phyloP scores from a whole-genome alignment of 371 early-diverging fungal species.

The Syncephalis fuscata region DNA sequence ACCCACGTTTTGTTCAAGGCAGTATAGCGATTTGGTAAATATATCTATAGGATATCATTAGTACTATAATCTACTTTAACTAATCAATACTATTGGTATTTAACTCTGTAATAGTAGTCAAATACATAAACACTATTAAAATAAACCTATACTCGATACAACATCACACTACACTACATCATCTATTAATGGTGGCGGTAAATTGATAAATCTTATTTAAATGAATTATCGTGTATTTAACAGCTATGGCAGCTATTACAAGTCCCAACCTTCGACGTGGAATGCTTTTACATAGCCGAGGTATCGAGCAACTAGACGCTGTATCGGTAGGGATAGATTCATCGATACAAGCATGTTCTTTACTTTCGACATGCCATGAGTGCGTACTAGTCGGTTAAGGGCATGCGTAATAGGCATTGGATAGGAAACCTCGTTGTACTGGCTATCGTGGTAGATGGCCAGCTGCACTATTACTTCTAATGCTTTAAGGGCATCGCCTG shows the following conservation, averaged over 20 bases:
- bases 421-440: slow-evolving; percentile 75
- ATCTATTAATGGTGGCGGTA: too few species aligned
- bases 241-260: slow-evolving; percentile 22
- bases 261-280: slow-evolving; percentile 58
- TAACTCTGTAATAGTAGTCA: too few species aligned
- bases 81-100: too few species aligned
- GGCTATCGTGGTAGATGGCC: slow-evolving; percentile 58
- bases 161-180: too few species aligned
- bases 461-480: slow-evolving; percentile 66
- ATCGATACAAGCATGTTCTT: slow-evolving; percentile 74
- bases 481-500: slow-evolving; percentile 54
- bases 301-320: slow-evolving; percentile 58
- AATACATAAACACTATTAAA: too few species aligned
- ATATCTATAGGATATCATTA: too few species aligned
- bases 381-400: slow-evolving; percentile 61
- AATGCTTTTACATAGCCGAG: slow-evolving; percentile 71
- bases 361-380: slow-evolving; percentile 80
- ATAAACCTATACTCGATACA: too few species aligned
- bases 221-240: too few species aligned
- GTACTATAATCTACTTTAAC: too few species aligned
- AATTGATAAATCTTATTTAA: too few species aligned
- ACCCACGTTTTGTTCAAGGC: too few species aligned
- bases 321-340: slow-evolving; percentile 64
- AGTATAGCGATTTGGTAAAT: too few species aligned
- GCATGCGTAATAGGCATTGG: slow-evolving; percentile 75